phyloP scores from a whole-genome alignment of 73 alveolate genomes.

The Paramecium octaurelia region DNA sequence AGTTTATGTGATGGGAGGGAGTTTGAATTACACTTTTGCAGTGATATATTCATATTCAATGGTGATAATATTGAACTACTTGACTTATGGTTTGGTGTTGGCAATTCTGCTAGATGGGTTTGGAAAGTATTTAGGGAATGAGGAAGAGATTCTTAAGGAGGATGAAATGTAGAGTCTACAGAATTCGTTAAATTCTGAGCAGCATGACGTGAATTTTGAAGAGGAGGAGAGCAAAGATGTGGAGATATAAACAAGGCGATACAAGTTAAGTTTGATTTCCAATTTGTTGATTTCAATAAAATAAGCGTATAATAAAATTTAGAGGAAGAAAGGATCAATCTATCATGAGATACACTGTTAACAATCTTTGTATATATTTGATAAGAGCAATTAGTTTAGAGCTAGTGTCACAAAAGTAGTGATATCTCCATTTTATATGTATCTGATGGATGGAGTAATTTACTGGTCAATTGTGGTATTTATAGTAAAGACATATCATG shows the following conservation, averaged over 20 bases:
- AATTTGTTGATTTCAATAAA: neutral
- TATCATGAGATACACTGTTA: neutral
- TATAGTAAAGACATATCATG: neutral
- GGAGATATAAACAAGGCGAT: neutral
- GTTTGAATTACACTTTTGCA: neutral
- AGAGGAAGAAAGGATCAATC: neutral
- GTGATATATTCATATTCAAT: neutral
- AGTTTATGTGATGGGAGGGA: neutral
- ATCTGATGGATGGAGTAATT: neutral
- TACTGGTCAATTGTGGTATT: neutral
- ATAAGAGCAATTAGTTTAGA: neutral
- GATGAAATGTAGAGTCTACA: neutral
- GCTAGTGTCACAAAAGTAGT: neutral
- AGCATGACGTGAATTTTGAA: neutral
- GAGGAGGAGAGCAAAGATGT: neutral
- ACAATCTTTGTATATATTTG: neutral
- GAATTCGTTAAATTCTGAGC: neutral
- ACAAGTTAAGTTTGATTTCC: neutral
- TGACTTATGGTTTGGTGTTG: conserved; percentile 38
- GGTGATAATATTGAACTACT: neutral
- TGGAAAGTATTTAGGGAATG: neutral
- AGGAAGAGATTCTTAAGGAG: neutral
- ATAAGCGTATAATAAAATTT: neutral
- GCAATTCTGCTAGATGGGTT: conserved; percentile 11
- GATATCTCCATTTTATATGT: neutral